These are phyloP conservation scores for Teratosphaeriaceae sp. DNA, from an alignment of 2,329 filamentous ascomycete species.

Conservation along the genomic window DNA sequence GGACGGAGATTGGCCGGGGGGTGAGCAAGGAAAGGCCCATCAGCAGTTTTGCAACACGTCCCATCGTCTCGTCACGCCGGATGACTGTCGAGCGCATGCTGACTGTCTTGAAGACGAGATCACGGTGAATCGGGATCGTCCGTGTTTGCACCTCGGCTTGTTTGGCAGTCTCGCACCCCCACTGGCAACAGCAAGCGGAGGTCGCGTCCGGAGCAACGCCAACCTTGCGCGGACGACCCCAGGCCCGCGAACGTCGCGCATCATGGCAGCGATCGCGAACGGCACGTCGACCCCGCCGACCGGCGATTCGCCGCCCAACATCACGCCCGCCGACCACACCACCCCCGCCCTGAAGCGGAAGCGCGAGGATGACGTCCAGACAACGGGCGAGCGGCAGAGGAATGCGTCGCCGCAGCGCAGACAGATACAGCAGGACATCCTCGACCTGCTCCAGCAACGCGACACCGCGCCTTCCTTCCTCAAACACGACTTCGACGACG, in stretches of 20 bases:
- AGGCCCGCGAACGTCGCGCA: conserved; percentile 4
- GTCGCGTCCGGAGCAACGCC: conserved; percentile 2
- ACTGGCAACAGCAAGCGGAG: neutral
- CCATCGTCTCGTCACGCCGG: neutral
- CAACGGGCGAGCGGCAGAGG: conserved; percentile 19
- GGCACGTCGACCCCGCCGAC: conserved; percentile 14
- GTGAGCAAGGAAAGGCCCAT: neutral
- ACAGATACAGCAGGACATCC: conserved; percentile 34
- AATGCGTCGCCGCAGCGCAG: conserved; percentile 14
- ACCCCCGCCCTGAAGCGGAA: conserved; percentile 37
- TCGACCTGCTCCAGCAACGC: conserved; percentile 37
- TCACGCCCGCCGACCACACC: conserved; percentile 10
- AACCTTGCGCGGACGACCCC: neutral
- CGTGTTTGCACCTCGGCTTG: no score
- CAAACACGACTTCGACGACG: conserved; percentile 30
- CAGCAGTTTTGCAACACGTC: neutral
- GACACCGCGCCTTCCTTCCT: conserved; percentile 43
- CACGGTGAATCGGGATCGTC: no score
- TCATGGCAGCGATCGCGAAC: conserved; percentile 17
- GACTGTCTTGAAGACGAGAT: no score
- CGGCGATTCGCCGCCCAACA: conserved; percentile 1
- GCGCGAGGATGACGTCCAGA: conserved; percentile 31
- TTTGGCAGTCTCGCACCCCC: no score
- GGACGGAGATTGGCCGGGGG: neutral
- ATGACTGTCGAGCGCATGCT: no score